Percentiles rank a stretch among this genome's conserved stretches.
Evolutionary conservation across 78 protist genomes (phyloP).

Genomic region (Thecamonas trahens): DNA sequence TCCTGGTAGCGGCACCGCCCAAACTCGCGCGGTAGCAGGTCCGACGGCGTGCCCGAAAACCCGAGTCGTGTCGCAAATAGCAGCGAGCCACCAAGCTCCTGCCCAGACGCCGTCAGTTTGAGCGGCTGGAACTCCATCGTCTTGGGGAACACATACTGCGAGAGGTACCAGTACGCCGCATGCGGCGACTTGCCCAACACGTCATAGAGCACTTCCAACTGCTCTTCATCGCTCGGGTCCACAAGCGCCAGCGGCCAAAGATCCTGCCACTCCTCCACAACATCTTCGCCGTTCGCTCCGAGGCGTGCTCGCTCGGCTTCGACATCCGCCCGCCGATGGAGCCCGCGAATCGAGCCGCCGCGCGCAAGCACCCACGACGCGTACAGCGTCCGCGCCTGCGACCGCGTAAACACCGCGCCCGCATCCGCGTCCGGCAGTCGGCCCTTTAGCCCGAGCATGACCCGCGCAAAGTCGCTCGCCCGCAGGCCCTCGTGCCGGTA

Average conservation of each 20-base stretch:
- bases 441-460: constrained; percentile 12
- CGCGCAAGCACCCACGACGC: no score
- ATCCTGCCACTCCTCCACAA: background rate
- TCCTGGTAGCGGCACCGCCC: constrained; percentile 59
- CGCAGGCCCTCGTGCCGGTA: constrained; percentile 40
- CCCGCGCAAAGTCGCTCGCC: no score
- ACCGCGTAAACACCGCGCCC: background rate
- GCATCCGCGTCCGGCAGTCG: constrained; percentile 22
- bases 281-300: no score
- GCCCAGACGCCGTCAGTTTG: constrained; percentile 59
- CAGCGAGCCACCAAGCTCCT: constrained; percentile 48
- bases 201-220: constrained; percentile 17
- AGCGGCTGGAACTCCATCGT: constrained; percentile 31
- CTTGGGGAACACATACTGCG: constrained; percentile 45
- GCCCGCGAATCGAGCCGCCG: no score
- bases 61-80: constrained; percentile 52
- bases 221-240: constrained; percentile 43
- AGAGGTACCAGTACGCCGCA: constrained; percentile 34
- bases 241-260: constrained; percentile 45
- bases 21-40: constrained; percentile 67
- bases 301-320: no score
- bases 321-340: no score
- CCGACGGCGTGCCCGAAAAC: constrained; percentile 71
- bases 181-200: constrained; percentile 41
- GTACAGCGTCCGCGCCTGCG: no score